Base-by-base conservation (phyloP, 768 basidiomycete genomes). In the Cubamyces lactineus region DNA sequence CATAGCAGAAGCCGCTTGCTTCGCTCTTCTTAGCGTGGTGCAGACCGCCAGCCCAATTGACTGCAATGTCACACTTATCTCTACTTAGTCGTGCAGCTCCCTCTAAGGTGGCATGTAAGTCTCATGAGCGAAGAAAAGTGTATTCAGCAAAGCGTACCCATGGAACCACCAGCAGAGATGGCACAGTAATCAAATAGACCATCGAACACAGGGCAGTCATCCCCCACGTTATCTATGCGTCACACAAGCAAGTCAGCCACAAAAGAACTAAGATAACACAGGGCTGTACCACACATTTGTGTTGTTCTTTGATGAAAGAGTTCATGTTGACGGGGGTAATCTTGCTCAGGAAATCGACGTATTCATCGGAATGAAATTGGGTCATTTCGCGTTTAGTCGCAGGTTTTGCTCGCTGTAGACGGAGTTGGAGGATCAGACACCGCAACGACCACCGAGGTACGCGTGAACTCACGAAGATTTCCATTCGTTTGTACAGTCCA, bases 371-470 rank as follows among this genome's bases (percentile, higher is more conserved):
- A 75, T 98, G 96, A 72, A 98, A 99, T 71, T 99, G 92, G 19
- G 97, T 96, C 97, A 99, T 98, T 75, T 99, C 97, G 62, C 97
- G 91, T 77, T 97, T 97, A 2, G 97, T 99, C 8, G 97, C 97
- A 6, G 97, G 97, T 82, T 99, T 99, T 4, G 97, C 97, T 62
- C 97, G 87, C 97, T 99, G 69, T 26, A 47, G 8, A 8, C 3
- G 15, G 11, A 5, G 41, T 12, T 2, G n/a, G 30, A n/a, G 11
- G 30, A 17, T 21, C 5, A 21, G 24, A 21, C 19, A 24, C 16
- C 23, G 21, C 34, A 6, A 34, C 6, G 23, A 24, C 42, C 24
- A n/a, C 19, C 3, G 5, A 59, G 41, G 53, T 43, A 58, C 24
- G 39, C 57, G n/a, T 39, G 40, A 17, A 82, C 97, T 69, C 71